Percentiles rank a stretch among this genome's conserved stretches.
These are phyloP conservation scores for Ammopiptanthus mongolicus DNA, from an alignment of 306 rosid species.

Conservation along the genomic window DNA sequence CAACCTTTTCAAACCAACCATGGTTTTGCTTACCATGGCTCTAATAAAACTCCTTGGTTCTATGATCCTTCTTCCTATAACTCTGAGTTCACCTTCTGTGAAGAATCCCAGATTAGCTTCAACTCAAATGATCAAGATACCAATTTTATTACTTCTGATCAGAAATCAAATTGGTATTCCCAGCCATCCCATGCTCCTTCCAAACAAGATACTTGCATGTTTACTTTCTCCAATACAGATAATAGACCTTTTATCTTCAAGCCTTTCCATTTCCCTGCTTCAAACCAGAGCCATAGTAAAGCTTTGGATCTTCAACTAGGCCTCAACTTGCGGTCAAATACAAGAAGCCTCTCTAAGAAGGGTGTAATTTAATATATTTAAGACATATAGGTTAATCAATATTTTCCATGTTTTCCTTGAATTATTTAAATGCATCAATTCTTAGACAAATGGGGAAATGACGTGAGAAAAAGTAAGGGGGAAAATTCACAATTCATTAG, in stretches of 20 bases:
- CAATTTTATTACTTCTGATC: constrained; percentile 19
- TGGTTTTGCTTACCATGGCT: constrained; percentile 33
- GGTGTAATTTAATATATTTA: constrained; percentile 23
- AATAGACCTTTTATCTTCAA: constrained; percentile 28
- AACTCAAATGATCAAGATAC: constrained; percentile 38
- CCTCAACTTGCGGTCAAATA: constrained; percentile 42
- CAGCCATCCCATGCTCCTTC: constrained; percentile 10
- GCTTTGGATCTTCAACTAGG: constrained; percentile 78
- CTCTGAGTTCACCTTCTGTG: constrained; percentile 32
- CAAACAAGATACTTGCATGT: constrained; percentile 38
- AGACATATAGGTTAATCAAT: neutral
- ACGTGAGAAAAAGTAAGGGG: neutral
- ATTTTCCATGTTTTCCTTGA: constrained; percentile 13
- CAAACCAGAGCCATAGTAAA: constrained; percentile 47
- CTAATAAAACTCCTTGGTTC: constrained; percentile 52
- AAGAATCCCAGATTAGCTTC: constrained; percentile 70
- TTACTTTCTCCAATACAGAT: constrained; percentile 45
- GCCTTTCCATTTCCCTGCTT: constrained; percentile 42
- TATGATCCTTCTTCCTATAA: constrained; percentile 54
- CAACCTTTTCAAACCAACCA: constrained; percentile 53
- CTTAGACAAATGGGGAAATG: neutral
- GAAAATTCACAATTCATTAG: constrained; percentile 9
- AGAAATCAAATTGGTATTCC: constrained; percentile 41
- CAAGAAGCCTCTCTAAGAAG: constrained; percentile 38
- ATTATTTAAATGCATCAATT: constrained; percentile 19